phyloP scores from a whole-genome alignment of 208 protist genomes.

The Naegleria lovaniensis region DNA sequence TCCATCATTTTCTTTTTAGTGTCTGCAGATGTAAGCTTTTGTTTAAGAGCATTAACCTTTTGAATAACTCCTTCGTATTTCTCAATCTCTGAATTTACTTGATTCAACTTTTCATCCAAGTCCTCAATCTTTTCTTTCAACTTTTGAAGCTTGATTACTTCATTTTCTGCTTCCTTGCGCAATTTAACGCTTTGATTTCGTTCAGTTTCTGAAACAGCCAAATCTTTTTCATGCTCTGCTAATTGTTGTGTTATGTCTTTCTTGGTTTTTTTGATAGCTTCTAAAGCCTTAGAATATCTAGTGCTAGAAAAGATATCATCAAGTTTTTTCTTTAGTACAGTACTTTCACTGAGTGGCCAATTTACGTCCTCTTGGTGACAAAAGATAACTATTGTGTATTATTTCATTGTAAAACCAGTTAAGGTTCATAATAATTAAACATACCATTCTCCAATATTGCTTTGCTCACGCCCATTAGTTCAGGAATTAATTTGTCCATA shows the following conservation, averaged over 20 bases:
- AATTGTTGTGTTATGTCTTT: slow-evolving; percentile 40
- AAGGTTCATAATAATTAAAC: slow-evolving; percentile 86
- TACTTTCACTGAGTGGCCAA: slow-evolving; percentile 85
- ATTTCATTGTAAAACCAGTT: slow-evolving; percentile 81
- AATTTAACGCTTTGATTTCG: slow-evolving; percentile 37
- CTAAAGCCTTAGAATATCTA: slow-evolving; percentile 56
- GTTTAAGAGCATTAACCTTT: not conserved
- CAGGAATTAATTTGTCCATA: slow-evolving; percentile 88
- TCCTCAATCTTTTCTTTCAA: not conserved
- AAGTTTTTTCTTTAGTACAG: slow-evolving; percentile 95
- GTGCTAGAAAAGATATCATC: slow-evolving; percentile 97
- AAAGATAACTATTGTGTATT: slow-evolving; percentile 64
- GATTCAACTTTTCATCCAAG: not conserved
- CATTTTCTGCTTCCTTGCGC: not conserved
- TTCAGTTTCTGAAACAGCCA: slow-evolving; percentile 34
- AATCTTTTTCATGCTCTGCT: slow-evolving; percentile 37
- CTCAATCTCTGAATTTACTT: not conserved
- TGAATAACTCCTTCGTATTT: not conserved
- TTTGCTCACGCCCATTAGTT: slow-evolving; percentile 91
- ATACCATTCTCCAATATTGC: slow-evolving; percentile 92
- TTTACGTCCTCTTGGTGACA: slow-evolving; percentile 92
- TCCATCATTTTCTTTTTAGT: not conserved
- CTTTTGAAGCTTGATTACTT: not conserved
- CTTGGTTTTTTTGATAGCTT: slow-evolving; percentile 45
- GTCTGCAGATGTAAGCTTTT: not conserved